Conservation (phyloP, 768 basidiomycete genomes). For the Boletus bicolor region DNA sequence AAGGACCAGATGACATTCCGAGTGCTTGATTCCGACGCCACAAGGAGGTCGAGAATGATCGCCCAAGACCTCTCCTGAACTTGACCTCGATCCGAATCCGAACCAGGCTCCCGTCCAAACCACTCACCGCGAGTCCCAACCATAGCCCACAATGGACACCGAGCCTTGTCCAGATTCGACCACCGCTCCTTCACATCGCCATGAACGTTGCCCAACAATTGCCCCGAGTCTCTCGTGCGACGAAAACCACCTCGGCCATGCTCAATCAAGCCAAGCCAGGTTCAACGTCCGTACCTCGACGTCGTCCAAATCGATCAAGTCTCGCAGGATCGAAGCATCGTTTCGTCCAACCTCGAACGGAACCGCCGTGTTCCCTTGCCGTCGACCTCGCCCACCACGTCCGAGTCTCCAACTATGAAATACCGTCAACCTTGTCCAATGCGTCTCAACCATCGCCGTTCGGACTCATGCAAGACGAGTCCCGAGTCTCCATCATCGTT, state of each 20-base stretch:
- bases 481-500: not conserved
- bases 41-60: not conserved
- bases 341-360: not conserved
- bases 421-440: not conserved
- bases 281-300: not conserved
- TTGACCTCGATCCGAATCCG: not conserved
- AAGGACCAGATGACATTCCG: constrained; percentile 6
- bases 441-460: not conserved
- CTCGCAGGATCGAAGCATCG: not conserved
- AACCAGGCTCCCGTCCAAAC: not conserved
- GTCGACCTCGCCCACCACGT: not conserved
- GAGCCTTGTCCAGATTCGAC: not conserved
- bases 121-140: not conserved
- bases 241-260: not conserved
- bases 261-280: not conserved
- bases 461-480: not conserved
- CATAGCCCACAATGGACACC: not conserved
- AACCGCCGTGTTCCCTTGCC: not conserved
- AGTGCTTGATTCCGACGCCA: not conserved
- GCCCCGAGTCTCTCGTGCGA: not conserved
- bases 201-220: not conserved
- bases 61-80: not conserved
- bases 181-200: not conserved
- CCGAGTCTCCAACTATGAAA: not conserved
- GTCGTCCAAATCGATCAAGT: not conserved